Percentiles rank a stretch among this genome's conserved stretches.
Evolutionary conservation across 495 filamentous ascomycete species (phyloP).

Genomic region (Penicillium parvum): DNA sequence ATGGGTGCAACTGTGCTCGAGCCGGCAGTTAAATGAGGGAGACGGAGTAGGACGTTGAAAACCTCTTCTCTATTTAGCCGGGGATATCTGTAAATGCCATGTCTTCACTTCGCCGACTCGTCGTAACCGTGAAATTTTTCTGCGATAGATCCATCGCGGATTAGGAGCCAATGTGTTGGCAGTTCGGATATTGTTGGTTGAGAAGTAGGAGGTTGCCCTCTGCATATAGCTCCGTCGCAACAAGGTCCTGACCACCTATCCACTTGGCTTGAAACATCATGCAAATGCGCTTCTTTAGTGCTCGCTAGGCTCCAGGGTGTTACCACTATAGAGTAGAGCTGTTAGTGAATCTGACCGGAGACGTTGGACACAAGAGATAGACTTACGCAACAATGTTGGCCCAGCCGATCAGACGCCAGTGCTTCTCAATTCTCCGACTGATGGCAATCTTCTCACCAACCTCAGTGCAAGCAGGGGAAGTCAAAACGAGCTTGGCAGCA

Average conservation of each 20-base stretch:
- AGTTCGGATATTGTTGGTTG: constrained; percentile 7
- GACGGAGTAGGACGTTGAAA: constrained; percentile 14
- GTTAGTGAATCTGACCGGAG: constrained; percentile 15
- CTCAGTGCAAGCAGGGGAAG: constrained; percentile 86
- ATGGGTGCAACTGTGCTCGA: constrained; percentile 6
- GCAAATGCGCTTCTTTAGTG: constrained; percentile 32
- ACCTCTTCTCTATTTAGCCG: constrained; percentile 23
- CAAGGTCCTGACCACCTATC: constrained; percentile 7
- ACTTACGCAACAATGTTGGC: constrained; percentile 80
- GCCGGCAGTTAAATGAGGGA: constrained; percentile 9
- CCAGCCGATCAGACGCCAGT: constrained; percentile 98
- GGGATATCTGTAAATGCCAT: constrained; percentile 32
- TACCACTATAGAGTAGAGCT: constrained; percentile 34
- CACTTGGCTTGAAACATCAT: constrained; percentile 17
- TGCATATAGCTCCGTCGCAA: constrained; percentile 4
- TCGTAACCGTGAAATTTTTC: constrained; percentile 35
- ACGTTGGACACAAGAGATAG: background rate
- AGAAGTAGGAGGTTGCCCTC: constrained; percentile 3
- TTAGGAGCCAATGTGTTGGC: constrained; percentile 15
- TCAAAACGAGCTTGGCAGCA: constrained; percentile 85
- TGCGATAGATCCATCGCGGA: constrained; percentile 17
- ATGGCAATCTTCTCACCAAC: constrained; percentile 97
- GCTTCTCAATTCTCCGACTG: constrained; percentile 94
- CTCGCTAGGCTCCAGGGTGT: constrained; percentile 49
- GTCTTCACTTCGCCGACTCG: constrained; percentile 30